Conservation (phyloP, 352 stramenopile genomes). For the Phytopythium delawarense region DNA sequence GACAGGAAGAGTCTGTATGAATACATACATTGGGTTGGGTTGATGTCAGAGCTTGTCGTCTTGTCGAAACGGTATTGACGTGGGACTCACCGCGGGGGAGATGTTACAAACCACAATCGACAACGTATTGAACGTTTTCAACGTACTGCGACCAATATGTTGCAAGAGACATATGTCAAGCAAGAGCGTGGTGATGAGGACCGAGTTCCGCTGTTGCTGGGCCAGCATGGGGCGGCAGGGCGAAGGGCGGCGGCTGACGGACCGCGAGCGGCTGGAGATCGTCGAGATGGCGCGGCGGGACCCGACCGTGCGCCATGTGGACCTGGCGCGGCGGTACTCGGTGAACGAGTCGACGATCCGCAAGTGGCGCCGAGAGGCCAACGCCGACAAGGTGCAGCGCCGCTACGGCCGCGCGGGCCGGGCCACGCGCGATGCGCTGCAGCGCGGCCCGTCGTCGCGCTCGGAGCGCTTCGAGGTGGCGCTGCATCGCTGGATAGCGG, state of each 20-base stretch:
- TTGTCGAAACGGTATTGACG: no score
- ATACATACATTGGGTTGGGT: no score
- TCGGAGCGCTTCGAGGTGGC: neutral
- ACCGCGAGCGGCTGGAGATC: conserved; percentile 64
- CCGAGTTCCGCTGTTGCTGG: neutral
- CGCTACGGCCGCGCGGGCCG: conserved; percentile 28
- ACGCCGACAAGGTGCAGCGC: conserved; percentile 33
- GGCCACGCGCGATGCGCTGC: conserved; percentile 1
- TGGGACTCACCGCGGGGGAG: neutral
- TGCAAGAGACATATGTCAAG: neutral
- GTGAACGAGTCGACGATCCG: conserved; percentile 63
- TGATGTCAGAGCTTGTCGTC: no score
- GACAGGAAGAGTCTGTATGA: no score
- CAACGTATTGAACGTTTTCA: no score
- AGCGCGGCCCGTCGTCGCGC: neutral
- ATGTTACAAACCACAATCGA: neutral
- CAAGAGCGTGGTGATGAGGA: neutral
- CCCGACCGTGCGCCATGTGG: conserved; percentile 41
- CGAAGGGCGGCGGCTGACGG: conserved; percentile 41
- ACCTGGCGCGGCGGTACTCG: conserved; percentile 39
- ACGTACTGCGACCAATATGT: neutral
- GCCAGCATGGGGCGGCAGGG: conserved; percentile 19
- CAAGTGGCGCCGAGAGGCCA: conserved; percentile 37
- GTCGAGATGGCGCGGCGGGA: conserved; percentile 43
- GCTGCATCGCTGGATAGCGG: neutral